These are phyloP conservation scores for Wallacemonas sp. DNA, from an alignment of 208 protist genomes.

Conservation along the genomic window DNA sequence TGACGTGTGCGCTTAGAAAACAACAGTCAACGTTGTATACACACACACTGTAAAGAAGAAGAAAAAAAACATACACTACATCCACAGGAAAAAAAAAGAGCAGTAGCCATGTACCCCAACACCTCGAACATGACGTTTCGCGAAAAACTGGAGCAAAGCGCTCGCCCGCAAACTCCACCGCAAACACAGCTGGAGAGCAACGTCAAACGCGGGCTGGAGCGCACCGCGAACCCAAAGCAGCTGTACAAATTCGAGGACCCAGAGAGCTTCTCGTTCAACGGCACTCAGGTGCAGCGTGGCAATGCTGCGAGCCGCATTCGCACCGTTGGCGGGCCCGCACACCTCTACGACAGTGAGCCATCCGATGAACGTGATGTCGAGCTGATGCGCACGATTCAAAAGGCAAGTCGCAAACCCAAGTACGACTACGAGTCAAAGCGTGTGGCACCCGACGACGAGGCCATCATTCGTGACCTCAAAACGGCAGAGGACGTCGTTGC, in stretches of 20 bases:
- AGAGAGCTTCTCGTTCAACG: slow-evolving; percentile 54
- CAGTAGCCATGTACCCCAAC: not conserved
- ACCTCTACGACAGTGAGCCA: slow-evolving; percentile 2
- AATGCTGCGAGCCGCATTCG: slow-evolving; percentile 24
- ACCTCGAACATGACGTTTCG: slow-evolving; percentile 23
- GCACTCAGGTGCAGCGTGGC: slow-evolving; percentile 22
- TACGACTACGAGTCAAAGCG: slow-evolving; percentile 36
- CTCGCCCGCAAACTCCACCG: slow-evolving; percentile 37
- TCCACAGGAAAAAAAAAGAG: slow-evolving; percentile 5
- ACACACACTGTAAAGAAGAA: slow-evolving; percentile 10
- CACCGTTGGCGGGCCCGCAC: slow-evolving; percentile 2
- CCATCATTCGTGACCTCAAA: slow-evolving; percentile 66
- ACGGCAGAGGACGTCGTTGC: slow-evolving; percentile 93
- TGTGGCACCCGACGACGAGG: slow-evolving; percentile 88
- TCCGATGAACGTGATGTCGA: slow-evolving; percentile 76
- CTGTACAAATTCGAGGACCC: slow-evolving; percentile 87
- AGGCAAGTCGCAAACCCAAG: slow-evolving; percentile 61
- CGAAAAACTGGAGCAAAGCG: slow-evolving; percentile 53
- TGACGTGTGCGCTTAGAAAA: not conserved
- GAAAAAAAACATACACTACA: slow-evolving; percentile 13
- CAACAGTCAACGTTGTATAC: too few relatives aligned
- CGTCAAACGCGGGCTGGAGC: slow-evolving; percentile 73
- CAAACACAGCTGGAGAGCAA: slow-evolving; percentile 66
- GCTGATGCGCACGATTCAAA: slow-evolving; percentile 84
- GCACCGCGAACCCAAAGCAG: slow-evolving; percentile 43